phyloP scores from a whole-genome alignment of 257 asterid species.

The Ajuga chamaepitys region DNA sequence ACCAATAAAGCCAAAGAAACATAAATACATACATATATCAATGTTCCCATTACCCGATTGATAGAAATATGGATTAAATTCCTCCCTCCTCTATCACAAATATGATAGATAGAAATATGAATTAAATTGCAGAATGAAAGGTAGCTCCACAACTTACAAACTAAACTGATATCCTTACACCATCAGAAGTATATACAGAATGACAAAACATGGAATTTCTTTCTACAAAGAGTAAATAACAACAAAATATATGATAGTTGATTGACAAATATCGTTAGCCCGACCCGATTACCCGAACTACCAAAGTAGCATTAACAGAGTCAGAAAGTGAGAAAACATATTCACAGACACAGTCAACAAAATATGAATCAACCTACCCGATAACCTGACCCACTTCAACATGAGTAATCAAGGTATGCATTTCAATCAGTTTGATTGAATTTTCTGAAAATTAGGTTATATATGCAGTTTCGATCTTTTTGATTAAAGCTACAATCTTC shows the following conservation, averaged over 20 bases:
- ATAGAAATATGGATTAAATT: too few relatives aligned
- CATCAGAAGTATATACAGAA: constrained; percentile 5
- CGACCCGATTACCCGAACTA: constrained; percentile 10
- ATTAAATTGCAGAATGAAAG: not conserved
- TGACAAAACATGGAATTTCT: constrained; percentile 8
- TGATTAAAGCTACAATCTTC: too few relatives aligned
- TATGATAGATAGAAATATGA: too few relatives aligned
- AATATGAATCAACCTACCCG: not conserved
- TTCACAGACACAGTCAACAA: constrained; percentile 5
- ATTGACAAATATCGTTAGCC: constrained; percentile 5
- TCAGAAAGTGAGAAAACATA: constrained; percentile 6
- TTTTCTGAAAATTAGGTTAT: too few relatives aligned
- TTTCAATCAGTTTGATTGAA: too few relatives aligned
- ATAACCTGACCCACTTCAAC: constrained; percentile 18
- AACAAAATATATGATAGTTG: constrained; percentile 13
- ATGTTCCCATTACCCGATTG: too few relatives aligned
- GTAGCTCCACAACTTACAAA: not conserved
- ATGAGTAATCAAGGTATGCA: too few relatives aligned
- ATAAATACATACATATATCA: too few relatives aligned
- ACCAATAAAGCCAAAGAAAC: too few relatives aligned
- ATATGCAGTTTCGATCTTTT: too few relatives aligned
- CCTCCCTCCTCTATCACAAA: too few relatives aligned
- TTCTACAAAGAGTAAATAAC: not conserved
- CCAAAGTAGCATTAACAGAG: constrained; percentile 9
- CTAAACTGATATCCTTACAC: not conserved